Evolutionary conservation across 2,329 filamentous ascomycete species (phyloP), one percentile per base, ranked within the genome.

Genomic region (Penicillium polonicum): DNA sequence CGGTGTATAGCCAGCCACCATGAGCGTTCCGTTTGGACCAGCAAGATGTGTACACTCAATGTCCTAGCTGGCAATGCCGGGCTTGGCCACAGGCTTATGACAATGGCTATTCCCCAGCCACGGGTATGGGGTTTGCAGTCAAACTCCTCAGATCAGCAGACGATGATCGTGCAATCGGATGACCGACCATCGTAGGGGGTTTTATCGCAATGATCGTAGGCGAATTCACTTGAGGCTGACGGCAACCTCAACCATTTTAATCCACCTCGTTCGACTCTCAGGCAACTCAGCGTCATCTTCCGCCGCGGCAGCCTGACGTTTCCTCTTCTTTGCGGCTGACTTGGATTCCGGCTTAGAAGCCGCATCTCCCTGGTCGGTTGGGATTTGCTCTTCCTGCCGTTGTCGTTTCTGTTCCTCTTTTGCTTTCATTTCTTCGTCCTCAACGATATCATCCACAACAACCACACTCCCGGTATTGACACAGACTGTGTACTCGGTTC

Each of bases 371-470:
- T 60, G 59, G 29, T 62, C 55, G 36, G 58, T 53, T n/a, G 57
- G 45, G 8, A 29, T 58, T 27, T 59, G 62, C 42, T 48, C 52
- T 33, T 67, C 41, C 51, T 67, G 43, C 27, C 62, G 53, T 49
- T 62, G 55, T 60, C 49, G 48, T 61, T 61, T 68, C 64, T 63
- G 62, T 35, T 64, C 51, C 53, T 71, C 63, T 55, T 62, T 65
- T 55, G 67, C 55, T 58, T 72, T 69, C 42, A 62, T 62, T 49
- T 69, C 68, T 46, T 72, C 72, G 46, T 75, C 70, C 52, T 76
- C 74, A 31, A 81, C 77, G 53, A 88, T 78, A 76, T 87, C 85
- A 75, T 88, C 85, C 54, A 87, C 79, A 44, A 83, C 83, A 55
- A 79, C 72, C 46, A 85, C 80, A 69, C 75, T 84, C 27, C 83